Conservation (phyloP, 768 basidiomycete species). For the Glaciozyma martinii region DNA sequence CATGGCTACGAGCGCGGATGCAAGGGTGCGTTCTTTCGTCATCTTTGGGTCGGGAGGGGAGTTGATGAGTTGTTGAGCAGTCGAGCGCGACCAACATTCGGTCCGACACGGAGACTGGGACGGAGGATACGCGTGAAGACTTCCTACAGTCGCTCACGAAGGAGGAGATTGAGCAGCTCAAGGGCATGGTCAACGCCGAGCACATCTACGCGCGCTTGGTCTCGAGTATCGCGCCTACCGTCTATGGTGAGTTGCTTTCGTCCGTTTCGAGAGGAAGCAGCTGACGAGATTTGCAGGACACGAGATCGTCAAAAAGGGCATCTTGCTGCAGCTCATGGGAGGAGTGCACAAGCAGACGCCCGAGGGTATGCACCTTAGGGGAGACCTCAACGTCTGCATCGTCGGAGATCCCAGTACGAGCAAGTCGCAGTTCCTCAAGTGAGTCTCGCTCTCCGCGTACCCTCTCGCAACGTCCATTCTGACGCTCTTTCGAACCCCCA, state of each 20-base stretch:
- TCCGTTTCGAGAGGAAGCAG: neutral
- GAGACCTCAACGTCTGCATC: constrained; percentile 96
- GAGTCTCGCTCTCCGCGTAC: constrained; percentile 61
- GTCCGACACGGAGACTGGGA: constrained; percentile 73
- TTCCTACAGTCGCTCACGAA: constrained; percentile 84
- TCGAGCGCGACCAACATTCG: constrained; percentile 70
- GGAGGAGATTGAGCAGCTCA: constrained; percentile 90
- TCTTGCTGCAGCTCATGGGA: constrained; percentile 92
- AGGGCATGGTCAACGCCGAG: constrained; percentile 84
- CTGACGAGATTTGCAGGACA: constrained; percentile 48
- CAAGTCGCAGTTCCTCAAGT: constrained; percentile 99
- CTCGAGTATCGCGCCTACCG: constrained; percentile 90
- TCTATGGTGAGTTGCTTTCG: constrained; percentile 52
- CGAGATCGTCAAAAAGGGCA: constrained; percentile 96
- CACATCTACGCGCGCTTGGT: constrained; percentile 92
- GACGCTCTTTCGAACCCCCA: constrained; percentile 43
- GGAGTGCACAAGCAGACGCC: constrained; percentile 94
- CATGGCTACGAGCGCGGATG: constrained; percentile 89
- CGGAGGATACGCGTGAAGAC: constrained; percentile 49
- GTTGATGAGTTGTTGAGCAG: constrained; percentile 41
- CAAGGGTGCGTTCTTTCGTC: constrained; percentile 54
- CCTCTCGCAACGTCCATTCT: constrained; percentile 53
- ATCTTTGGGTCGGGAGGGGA: neutral
- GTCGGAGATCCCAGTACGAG: constrained; percentile 94
- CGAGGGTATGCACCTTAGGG: constrained; percentile 96